These are phyloP conservation scores for Aspergillus sp. DNA, from an alignment of 2,329 filamentous ascomycete species.

Conservation along the genomic window DNA sequence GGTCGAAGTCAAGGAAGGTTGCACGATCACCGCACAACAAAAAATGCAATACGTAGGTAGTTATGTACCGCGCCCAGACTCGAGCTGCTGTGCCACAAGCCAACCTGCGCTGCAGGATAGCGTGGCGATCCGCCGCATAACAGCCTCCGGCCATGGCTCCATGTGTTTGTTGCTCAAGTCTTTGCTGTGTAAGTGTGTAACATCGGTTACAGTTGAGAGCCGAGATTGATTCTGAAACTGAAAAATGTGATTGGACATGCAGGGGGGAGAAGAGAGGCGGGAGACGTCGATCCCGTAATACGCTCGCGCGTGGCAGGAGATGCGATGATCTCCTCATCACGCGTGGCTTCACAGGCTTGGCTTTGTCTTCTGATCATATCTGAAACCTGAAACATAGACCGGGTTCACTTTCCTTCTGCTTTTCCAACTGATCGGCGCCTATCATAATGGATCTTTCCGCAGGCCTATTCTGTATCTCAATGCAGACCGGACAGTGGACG, in stretches of 20 bases:
- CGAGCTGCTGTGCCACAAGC: background rate
- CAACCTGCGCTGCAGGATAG: background rate
- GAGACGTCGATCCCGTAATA: slow-evolving; percentile 13
- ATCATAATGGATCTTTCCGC: background rate
- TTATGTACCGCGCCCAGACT: background rate
- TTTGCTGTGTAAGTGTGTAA: slow-evolving; percentile 5
- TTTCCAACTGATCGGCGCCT: slow-evolving; percentile 1
- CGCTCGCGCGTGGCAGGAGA: slow-evolving; percentile 13
- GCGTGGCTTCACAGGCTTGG: slow-evolving; percentile 9
- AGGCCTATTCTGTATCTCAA: background rate
- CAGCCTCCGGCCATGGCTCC: slow-evolving; percentile 3
- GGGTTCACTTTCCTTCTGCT: background rate
- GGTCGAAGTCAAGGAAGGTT: background rate
- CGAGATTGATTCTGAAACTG: background rate
- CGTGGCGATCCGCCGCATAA: slow-evolving; percentile 9
- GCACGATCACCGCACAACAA: background rate
- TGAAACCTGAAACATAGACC: slow-evolving; percentile 9
- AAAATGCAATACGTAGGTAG: background rate
- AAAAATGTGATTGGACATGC: slow-evolving; percentile 8
- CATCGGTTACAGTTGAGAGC: background rate
- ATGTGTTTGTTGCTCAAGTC: slow-evolving; percentile 14
- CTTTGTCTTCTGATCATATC: slow-evolving; percentile 7
- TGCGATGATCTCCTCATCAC: slow-evolving; percentile 11
- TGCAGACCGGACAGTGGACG: background rate
- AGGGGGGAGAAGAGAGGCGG: slow-evolving; percentile 8